phyloP scores from a whole-genome alignment of 2,329 filamentous ascomycete species.

The Cladobotryum mycophilum region DNA sequence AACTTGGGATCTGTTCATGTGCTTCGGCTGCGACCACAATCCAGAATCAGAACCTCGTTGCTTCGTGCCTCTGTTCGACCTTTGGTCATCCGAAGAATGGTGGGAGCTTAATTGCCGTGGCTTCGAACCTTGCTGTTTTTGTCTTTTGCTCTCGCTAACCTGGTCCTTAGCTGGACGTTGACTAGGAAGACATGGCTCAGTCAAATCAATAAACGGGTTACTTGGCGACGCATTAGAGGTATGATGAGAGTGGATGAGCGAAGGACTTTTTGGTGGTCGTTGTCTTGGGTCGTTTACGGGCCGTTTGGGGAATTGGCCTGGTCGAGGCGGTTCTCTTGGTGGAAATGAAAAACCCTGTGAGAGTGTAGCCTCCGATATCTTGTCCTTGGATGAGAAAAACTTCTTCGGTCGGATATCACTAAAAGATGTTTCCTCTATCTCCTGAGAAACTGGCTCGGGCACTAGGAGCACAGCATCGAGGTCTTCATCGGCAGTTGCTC shows the following conservation, averaged over 20 bases:
- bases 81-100: neutral
- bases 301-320: slow-evolving; percentile 14
- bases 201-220: neutral
- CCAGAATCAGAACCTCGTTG: neutral
- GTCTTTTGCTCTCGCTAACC: neutral
- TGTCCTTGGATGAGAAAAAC: neutral
- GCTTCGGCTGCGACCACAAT: neutral
- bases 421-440: neutral
- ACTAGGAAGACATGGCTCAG: slow-evolving; percentile 4
- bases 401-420: neutral
- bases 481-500: neutral
- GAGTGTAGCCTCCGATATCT: slow-evolving; percentile 11
- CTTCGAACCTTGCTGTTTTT: neutral
- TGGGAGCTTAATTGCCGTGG: neutral
- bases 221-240: neutral
- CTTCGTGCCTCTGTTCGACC: neutral
- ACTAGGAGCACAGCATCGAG: neutral
- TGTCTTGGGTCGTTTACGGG: neutral
- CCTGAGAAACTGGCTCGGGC: neutral
- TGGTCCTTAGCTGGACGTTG: neutral
- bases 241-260: neutral
- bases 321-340: slow-evolving; percentile 11
- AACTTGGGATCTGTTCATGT: neutral
- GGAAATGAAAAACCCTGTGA: slow-evolving; percentile 15
- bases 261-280: neutral